A percentile compares a stretch with the other conserved stretches of the same genome.
Conservation (phyloP, 1,284 basidiomycete species). For the Coniferiporia sulphurascens region DNA sequence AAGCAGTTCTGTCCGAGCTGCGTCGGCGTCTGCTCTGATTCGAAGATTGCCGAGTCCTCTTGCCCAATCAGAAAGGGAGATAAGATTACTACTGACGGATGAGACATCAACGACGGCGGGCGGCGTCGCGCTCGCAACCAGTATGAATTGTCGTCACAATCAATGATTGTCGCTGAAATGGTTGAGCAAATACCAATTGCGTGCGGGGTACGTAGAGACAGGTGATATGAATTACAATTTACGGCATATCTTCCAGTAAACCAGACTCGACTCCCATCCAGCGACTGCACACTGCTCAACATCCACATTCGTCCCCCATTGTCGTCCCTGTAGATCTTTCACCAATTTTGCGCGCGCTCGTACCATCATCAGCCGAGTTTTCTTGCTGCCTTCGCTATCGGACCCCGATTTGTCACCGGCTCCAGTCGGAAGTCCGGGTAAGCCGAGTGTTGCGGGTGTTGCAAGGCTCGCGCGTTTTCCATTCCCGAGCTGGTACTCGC, state of each 20-base stretch:
- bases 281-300: constrained; percentile 68
- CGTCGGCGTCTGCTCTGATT: neutral
- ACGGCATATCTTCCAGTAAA: constrained; percentile 68
- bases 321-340: constrained; percentile 58
- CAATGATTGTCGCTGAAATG: no score
- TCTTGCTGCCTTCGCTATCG: constrained; percentile 27
- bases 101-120: no score
- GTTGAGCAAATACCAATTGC: no score
- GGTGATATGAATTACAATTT: constrained; percentile 12
- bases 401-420: constrained; percentile 9
- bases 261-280: constrained; percentile 58
- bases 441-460: constrained; percentile 54
- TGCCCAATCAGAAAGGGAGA: no score
- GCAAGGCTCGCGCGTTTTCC: constrained; percentile 75
- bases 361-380: constrained; percentile 53
- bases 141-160: no score
- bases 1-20: neutral
- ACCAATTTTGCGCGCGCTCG: constrained; percentile 48
- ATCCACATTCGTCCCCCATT: constrained; percentile 59
- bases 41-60: neutral
- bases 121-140: no score
- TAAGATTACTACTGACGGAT: no score
- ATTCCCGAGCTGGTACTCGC: constrained; percentile 80
- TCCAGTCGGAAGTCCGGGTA: constrained; percentile 27
- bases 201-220: no score